These are phyloP conservation scores for Cryptococcus deneoformans DNA, from an alignment of 1,284 basidiomycete species.

Conservation along the genomic window DNA sequence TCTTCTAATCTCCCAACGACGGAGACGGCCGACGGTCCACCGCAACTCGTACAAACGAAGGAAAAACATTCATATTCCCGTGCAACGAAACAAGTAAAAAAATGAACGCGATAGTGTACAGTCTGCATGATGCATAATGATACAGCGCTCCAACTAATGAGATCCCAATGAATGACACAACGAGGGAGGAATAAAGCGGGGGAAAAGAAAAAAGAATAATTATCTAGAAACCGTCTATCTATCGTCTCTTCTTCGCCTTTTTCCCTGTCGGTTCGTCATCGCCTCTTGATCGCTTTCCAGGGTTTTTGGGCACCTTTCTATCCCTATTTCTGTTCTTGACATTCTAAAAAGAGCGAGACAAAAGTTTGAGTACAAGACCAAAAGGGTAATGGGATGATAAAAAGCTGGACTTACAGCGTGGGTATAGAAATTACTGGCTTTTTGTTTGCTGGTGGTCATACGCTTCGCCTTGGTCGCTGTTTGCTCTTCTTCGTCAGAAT, in stretches of 20 bases:
- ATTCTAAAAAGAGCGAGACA: slow-evolving; percentile 52
- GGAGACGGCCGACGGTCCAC: no score
- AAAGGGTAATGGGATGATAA: no score
- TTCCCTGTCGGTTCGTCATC: slow-evolving; percentile 9
- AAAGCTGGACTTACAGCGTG: no score
- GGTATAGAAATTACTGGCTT: slow-evolving; percentile 88
- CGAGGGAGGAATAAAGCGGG: not conserved
- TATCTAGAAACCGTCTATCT: not conserved
- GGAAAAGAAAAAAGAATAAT: not conserved
- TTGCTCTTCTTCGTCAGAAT: not conserved
- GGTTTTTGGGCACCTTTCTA: slow-evolving; percentile 40
- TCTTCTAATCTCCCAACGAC: no score
- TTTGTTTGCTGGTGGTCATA: slow-evolving; percentile 92
- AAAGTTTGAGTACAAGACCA: no score
- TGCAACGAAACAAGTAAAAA: not conserved
- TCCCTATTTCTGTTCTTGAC: slow-evolving; percentile 78
- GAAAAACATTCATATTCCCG: no score
- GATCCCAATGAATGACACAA: not conserved
- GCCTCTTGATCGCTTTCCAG: slow-evolving; percentile 18
- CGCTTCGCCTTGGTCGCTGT: slow-evolving; percentile 62
- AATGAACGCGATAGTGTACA: not conserved
- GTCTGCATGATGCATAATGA: not conserved
- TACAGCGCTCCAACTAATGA: not conserved
- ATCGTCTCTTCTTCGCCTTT: slow-evolving; percentile 14
- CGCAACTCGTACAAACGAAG: no score